A percentile compares a stretch with the other conserved stretches of the same genome.
These are phyloP conservation scores for Neofusicoccum parvum DNA, from an alignment of 2,329 filamentous ascomycete genomes.

Conservation along the genomic window DNA sequence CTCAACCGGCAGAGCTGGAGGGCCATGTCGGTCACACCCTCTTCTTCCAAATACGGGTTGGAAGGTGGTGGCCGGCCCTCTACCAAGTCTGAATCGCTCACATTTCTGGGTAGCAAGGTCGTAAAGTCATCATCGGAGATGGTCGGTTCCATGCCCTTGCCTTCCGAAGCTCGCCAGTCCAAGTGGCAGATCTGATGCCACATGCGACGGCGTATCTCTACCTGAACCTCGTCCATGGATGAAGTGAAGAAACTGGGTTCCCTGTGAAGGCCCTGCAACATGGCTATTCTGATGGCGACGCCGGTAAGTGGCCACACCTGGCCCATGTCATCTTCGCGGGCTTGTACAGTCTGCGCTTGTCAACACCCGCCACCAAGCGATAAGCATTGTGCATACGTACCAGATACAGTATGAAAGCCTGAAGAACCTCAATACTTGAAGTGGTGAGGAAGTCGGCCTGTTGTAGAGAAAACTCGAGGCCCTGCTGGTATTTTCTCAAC, in stretches of 20 bases:
- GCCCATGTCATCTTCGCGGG: slow-evolving; percentile 42
- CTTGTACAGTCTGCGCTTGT: slow-evolving; percentile 35
- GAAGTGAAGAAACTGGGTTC: slow-evolving; percentile 42
- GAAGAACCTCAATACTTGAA: slow-evolving; percentile 39
- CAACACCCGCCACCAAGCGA: not conserved
- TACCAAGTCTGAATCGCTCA: slow-evolving; percentile 42
- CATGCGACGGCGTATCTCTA: slow-evolving; percentile 39
- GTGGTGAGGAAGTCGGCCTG: slow-evolving; percentile 42
- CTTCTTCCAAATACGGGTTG: slow-evolving; percentile 35
- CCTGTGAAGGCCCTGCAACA: slow-evolving; percentile 41
- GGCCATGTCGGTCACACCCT: slow-evolving; percentile 36
- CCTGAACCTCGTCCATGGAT: slow-evolving; percentile 40
- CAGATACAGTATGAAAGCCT: slow-evolving; percentile 41
- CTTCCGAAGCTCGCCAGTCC: slow-evolving; percentile 42
- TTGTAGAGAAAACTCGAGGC: slow-evolving; percentile 39
- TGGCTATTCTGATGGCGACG: slow-evolving; percentile 38
- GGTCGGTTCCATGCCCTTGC: slow-evolving; percentile 42
- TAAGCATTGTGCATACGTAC: slow-evolving; percentile 1
- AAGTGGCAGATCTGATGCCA: slow-evolving; percentile 43
- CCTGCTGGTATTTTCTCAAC: slow-evolving; percentile 36
- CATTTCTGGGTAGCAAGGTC: slow-evolving; percentile 39
- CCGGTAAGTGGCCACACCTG: slow-evolving; percentile 43
- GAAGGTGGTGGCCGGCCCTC: slow-evolving; percentile 36
- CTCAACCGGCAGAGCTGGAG: slow-evolving; percentile 40
- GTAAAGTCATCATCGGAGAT: slow-evolving; percentile 42